A percentile compares a stretch with the other conserved stretches of the same genome.
phyloP scores from a whole-genome alignment of 495 filamentous ascomycete species.

The Penicillium fimorum region DNA sequence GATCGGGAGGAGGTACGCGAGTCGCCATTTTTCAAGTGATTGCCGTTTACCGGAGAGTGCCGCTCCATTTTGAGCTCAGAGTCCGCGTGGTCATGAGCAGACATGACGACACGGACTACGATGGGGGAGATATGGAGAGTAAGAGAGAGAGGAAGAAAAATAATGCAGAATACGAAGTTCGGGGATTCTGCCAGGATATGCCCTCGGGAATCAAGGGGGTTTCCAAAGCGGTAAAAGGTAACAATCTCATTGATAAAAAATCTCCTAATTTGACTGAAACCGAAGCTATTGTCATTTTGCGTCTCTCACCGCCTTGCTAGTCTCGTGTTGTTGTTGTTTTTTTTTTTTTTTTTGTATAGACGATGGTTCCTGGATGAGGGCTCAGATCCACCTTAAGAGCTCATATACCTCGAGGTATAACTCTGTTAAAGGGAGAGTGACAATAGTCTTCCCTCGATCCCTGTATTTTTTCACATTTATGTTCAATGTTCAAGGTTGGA shows the following conservation, averaged over 20 bases:
- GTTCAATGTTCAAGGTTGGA: no score
- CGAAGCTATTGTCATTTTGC: constrained; percentile 15
- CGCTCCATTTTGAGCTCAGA: constrained; percentile 23
- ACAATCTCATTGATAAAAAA: constrained; percentile 12
- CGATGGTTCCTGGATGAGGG: no score
- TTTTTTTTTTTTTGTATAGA: background rate
- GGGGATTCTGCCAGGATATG: constrained; percentile 2
- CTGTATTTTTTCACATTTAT: no score
- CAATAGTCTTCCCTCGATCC: background rate
- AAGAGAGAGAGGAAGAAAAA: constrained; percentile 8
- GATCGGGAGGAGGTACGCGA: constrained; percentile 14
- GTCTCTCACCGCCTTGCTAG: constrained; percentile 12
- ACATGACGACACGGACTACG: constrained; percentile 48
- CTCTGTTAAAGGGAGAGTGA: background rate
- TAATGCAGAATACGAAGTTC: constrained; percentile 8
- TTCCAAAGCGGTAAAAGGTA: constrained; percentile 11
- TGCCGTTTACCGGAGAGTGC: constrained; percentile 12
- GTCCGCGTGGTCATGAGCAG: constrained; percentile 47
- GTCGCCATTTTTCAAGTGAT: constrained; percentile 17
- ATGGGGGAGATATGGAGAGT: constrained; percentile 7
- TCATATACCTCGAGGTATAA: background rate
- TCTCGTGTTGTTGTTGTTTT: background rate
- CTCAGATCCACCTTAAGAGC: background rate
- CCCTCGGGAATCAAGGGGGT: constrained; percentile 11
- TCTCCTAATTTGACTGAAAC: constrained; percentile 11